These are phyloP conservation scores for Vigna mungo DNA, from an alignment of 306 rosid genomes.

Conservation along the genomic window DNA sequence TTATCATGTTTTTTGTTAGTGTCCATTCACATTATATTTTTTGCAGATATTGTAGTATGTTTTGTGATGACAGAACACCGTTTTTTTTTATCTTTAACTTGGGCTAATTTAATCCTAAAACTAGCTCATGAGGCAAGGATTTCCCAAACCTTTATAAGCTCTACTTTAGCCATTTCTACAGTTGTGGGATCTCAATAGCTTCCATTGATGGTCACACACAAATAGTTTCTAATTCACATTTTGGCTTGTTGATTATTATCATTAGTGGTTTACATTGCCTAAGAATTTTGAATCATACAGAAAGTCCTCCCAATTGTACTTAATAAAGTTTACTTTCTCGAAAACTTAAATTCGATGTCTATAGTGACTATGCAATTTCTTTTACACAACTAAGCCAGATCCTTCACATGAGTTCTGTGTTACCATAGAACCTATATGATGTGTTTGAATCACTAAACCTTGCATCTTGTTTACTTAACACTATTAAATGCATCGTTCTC, in stretches of 20 bases:
- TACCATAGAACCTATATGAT: background rate
- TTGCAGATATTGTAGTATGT: constrained; percentile 36
- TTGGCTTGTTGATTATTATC: constrained; percentile 22
- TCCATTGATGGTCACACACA: constrained; percentile 18
- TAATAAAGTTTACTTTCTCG: constrained; percentile 3
- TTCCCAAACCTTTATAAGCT: background rate
- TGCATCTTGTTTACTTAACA: background rate
- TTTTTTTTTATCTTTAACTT: background rate
- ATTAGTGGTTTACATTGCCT: constrained; percentile 16
- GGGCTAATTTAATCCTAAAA: background rate
- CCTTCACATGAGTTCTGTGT: constrained; percentile 1
- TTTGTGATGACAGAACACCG: background rate
- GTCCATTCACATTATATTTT: constrained; percentile 25
- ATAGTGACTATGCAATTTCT: background rate
- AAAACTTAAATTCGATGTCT: background rate
- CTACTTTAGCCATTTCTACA: background rate
- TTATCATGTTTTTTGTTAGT: constrained; percentile 2
- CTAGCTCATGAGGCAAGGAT: background rate
- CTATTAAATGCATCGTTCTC: background rate
- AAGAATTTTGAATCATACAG: background rate
- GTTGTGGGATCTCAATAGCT: constrained; percentile 4
- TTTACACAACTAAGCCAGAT: background rate
- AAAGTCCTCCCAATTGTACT: background rate
- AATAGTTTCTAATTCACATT: constrained; percentile 27
- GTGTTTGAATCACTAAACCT: constrained; percentile 1